Conservation (phyloP, 106 monocot species). For the Hemerocallis citrina region DNA sequence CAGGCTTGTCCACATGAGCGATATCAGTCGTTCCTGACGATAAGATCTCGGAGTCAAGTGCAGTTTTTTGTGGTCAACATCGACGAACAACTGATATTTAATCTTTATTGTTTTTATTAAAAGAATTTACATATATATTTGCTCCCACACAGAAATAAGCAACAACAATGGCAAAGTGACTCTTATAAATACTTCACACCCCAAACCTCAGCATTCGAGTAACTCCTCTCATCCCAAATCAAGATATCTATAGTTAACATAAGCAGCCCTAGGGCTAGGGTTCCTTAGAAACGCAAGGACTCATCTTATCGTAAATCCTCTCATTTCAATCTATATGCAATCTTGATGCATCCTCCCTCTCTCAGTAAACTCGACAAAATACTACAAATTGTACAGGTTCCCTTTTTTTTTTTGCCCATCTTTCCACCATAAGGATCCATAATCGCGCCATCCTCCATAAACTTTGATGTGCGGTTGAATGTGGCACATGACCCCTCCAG, state of each 20-base stretch:
- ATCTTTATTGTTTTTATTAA: no score
- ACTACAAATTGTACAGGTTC: constrained; percentile 22
- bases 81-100: no score
- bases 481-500: no score
- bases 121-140: no score
- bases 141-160: no score
- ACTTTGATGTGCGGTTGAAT: no score
- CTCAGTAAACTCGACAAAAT: constrained; percentile 10
- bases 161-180: no score
- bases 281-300: constrained; percentile 16
- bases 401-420: constrained; percentile 13
- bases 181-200: constrained; percentile 10
- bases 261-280: constrained; percentile 20
- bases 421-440: constrained; percentile 27
- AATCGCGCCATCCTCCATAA: not conserved
- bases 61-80: no score
- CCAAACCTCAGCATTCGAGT: constrained; percentile 8
- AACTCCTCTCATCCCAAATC: constrained; percentile 19
- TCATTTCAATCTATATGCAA: constrained; percentile 8
- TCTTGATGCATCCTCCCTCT: not conserved
- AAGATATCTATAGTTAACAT: constrained; percentile 22
- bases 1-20: no score
- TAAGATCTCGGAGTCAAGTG: no score
- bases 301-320: constrained; percentile 13
- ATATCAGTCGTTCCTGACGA: no score